Evolutionary conservation across 495 filamentous ascomycete genomes (phyloP).

Genomic region (Xylaria longipes): DNA sequence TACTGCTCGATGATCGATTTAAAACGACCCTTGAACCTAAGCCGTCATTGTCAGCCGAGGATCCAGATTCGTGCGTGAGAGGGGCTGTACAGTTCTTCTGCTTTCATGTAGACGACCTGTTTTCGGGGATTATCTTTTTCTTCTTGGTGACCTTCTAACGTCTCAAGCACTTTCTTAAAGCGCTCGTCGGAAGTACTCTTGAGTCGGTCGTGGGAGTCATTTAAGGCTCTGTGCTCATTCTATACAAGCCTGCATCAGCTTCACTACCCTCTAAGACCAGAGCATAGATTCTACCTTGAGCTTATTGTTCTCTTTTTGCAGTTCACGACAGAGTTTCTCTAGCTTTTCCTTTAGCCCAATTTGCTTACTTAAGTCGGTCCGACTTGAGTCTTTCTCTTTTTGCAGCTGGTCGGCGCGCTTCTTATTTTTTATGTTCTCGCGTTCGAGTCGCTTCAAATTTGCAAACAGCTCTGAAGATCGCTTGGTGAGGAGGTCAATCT

Average conservation of each 20-base stretch:
- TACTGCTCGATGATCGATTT: conserved; percentile 95
- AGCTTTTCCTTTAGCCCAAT: conserved; percentile 89
- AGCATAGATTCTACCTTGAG: conserved; percentile 67
- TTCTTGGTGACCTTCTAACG: conserved; percentile 80
- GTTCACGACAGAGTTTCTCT: conserved; percentile 90
- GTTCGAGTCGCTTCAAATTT: conserved; percentile 93
- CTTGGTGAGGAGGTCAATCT: conserved; percentile 87
- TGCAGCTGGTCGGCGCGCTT: conserved; percentile 93
- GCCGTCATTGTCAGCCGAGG: conserved; percentile 38
- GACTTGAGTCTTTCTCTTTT: conserved; percentile 91
- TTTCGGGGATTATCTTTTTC: conserved; percentile 78
- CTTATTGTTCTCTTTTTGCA: conserved; percentile 95
- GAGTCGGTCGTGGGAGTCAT: conserved; percentile 81
- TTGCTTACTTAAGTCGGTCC: conserved; percentile 86
- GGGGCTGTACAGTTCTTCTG: conserved; percentile 79
- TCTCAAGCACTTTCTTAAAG: conserved; percentile 65
- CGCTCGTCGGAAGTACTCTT: conserved; percentile 80
- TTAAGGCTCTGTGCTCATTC: conserved; percentile 89
- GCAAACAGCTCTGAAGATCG: conserved; percentile 89
- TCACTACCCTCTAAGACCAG: not conserved
- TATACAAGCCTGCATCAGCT: conserved; percentile 51
- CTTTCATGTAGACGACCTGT: conserved; percentile 76
- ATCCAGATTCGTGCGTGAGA: not conserved
- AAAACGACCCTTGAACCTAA: conserved; percentile 85
- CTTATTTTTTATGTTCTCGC: conserved; percentile 92